phyloP scores from a whole-genome alignment of 345 rosid species.

The Geranium rotundifolium region DNA sequence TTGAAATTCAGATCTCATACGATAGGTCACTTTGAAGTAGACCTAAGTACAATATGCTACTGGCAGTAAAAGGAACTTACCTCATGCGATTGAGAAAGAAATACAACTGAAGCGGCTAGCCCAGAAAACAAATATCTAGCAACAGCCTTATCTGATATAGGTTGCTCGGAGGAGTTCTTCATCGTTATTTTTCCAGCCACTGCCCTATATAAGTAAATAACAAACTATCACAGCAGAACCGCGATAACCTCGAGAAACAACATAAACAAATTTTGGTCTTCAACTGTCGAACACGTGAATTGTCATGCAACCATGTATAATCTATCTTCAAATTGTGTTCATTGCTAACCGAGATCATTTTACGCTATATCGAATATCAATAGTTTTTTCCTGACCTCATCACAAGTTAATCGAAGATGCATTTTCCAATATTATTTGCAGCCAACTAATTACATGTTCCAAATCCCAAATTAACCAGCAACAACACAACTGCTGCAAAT shows the following conservation, averaged over 20 bases:
- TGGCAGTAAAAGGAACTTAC: slow-evolving; percentile 19
- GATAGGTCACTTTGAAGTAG: neutral
- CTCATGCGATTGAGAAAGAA: slow-evolving; percentile 54
- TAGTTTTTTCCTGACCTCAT: too few relatives aligned
- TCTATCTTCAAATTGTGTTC: neutral
- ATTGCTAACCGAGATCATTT: neutral
- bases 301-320: neutral
- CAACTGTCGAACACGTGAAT: neutral
- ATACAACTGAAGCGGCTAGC: slow-evolving; percentile 47
- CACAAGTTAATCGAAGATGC: too few relatives aligned
- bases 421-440: too few relatives aligned
- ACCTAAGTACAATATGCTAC: neutral
- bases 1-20: neutral
- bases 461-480: neutral
- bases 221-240: neutral
- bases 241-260: neutral
- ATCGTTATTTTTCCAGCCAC: slow-evolving; percentile 20
- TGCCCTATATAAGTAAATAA: slow-evolving; percentile 16
- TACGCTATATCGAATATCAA: too few relatives aligned
- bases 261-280: neutral
- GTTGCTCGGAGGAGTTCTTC: slow-evolving; percentile 34
- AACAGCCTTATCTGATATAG: slow-evolving; percentile 17
- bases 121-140: slow-evolving; percentile 37
- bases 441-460: too few relatives aligned
- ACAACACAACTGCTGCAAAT: neutral